phyloP scores from a whole-genome alignment of 2,329 filamentous ascomycete genomes.

The Zasmidium citrigriseum region DNA sequence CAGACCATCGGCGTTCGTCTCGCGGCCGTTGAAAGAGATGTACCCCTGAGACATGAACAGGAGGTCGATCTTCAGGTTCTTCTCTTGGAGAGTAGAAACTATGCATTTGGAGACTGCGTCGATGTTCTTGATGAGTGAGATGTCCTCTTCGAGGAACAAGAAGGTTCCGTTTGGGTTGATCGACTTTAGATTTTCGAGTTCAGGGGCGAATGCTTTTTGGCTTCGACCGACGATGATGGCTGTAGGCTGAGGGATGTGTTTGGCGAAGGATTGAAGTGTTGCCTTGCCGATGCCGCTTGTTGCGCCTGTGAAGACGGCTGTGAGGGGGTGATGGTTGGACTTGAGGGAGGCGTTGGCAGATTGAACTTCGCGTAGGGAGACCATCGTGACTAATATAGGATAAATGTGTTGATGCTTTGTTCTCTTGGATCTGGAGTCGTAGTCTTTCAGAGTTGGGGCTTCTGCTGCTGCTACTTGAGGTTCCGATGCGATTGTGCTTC shows the following conservation, averaged over 20 bases:
- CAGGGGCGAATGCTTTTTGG: constrained; percentile 4
- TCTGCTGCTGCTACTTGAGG: too few relatives aligned
- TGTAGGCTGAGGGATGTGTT: constrained; percentile 16
- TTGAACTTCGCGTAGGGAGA: constrained; percentile 12
- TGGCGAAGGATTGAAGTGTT: constrained; percentile 21
- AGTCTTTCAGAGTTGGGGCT: too few relatives aligned
- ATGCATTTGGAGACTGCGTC: constrained; percentile 36
- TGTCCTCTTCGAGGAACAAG: constrained; percentile 25
- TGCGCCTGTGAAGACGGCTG: constrained; percentile 28
- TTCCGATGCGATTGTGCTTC: not conserved
- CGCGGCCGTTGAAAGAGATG: constrained; percentile 34
- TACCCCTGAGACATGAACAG: constrained; percentile 44
- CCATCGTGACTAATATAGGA: constrained; percentile 8
- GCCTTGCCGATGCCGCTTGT: constrained; percentile 27
- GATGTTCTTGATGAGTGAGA: constrained; percentile 40
- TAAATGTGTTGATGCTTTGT: not conserved
- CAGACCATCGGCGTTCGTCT: constrained; percentile 26
- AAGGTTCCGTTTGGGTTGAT: constrained; percentile 17
- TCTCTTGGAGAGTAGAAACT: constrained; percentile 20
- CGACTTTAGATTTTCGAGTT: constrained; percentile 10
- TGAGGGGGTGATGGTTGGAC: constrained; percentile 4
- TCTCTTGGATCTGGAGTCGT: too few relatives aligned
- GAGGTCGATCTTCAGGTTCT: constrained; percentile 36
- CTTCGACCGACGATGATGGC: constrained; percentile 27
- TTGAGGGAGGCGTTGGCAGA: constrained; percentile 15